Base-by-base conservation (phyloP, 1,284 basidiomycete genomes). In the Trametes sp. region DNA sequence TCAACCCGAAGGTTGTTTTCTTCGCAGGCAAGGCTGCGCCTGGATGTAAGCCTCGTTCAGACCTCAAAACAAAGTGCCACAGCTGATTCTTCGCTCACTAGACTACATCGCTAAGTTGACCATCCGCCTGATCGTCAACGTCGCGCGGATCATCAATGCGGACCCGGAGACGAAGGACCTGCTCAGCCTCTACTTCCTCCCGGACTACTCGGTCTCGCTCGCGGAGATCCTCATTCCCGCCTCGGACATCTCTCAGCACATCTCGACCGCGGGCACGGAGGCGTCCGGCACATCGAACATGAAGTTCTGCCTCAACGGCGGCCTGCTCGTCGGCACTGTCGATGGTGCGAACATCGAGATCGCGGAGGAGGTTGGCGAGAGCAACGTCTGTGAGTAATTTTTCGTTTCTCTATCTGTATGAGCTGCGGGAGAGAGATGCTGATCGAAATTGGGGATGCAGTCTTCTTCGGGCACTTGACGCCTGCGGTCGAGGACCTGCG, bases 311-410 rank as follows among this genome's bases (percentile, higher is more conserved):
- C 74, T 94, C 51, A 96, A 95, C 71, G 95, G 95, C 51, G 95
- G 94, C n/a, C 79, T 97, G 50, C 81, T 96, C 6, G 77, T 92
- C 51, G 90, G 89, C 29, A 92, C 90, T 33, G 90, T 92, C 64
- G 86, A 98, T 76, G 96, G 96, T 63, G 96, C 95, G 24, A 96
- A 96, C 74, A 95, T 97, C 64, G 95, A 97, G 79, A 97, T 98
- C 68, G 95, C 93, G 2, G 94, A 97, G 74, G 94, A 96, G 76
- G 90, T 89, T 35, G 89, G 90, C 33, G 87, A 89, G 67, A 83
- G 84, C 67, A 88, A 90, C 73, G 86, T 81, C 72, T 90, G 88
- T 89, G 71, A 78, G 88, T 86, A 54, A 26, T 36, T 21, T 31
- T 2, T 28, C 54, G 28, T 36, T 21, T 31, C 2, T 28, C 31